Evolutionary conservation across 140 eudicot species (phyloP).

Genomic region (Senecio squalidus): DNA sequence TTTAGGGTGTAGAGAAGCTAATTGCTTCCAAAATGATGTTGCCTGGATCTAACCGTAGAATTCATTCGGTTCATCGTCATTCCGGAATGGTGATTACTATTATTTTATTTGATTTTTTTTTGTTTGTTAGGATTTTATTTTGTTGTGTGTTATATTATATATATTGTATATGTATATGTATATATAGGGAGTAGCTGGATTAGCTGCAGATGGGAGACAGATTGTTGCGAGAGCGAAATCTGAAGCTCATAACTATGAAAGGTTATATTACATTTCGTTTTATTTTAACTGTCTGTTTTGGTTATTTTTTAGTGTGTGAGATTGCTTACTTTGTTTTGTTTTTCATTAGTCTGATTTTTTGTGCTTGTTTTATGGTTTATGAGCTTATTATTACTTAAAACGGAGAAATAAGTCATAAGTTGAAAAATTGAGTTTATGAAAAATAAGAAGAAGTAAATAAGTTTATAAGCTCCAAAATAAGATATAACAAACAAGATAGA

Average conservation of each 20-base stretch:
- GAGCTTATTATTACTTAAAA: too few species aligned
- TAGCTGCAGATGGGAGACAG: conserved; percentile 99
- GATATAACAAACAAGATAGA: too few species aligned
- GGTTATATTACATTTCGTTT: conserved; percentile 30
- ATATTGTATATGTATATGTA: too few species aligned
- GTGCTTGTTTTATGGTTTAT: too few species aligned
- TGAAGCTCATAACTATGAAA: conserved; percentile 87
- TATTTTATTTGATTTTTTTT: not conserved
- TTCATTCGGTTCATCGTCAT: conserved; percentile 97
- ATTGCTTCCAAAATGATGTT: conserved; percentile 97
- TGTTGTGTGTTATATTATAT: not conserved
- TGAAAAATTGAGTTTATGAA: too few species aligned
- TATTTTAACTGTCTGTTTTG: not conserved
- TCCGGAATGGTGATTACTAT: conserved; percentile 73
- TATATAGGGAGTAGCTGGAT: conserved; percentile 91
- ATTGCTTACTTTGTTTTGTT: not conserved
- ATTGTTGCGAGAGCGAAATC: conserved; percentile 92
- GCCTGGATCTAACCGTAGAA: conserved; percentile 89
- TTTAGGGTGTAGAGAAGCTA: conserved; percentile 93
- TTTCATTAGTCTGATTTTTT: conserved; percentile 1
- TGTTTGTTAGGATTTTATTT: not conserved
- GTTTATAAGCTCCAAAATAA: too few species aligned
- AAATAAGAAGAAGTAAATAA: too few species aligned
- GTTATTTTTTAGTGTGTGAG: not conserved
- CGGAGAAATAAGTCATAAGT: too few species aligned